Evolutionary conservation across 768 basidiomycete species (phyloP).

Genomic region (Suillus tomentosus): DNA sequence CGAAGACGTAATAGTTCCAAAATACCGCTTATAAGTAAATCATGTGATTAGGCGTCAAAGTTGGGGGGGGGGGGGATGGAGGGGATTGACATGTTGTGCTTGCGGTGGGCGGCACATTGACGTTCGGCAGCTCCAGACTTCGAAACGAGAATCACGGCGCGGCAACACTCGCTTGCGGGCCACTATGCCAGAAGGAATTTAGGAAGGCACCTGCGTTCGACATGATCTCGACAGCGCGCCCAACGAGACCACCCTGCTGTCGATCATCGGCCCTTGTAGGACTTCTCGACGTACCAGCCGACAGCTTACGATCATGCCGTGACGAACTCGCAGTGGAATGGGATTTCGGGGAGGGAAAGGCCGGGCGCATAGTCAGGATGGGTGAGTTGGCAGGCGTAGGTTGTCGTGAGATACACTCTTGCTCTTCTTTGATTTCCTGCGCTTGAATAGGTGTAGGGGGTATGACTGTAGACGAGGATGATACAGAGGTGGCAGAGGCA

Average conservation of each 20-base stretch:
- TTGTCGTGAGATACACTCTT: slow-evolving; percentile 40
- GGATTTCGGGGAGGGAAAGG: slow-evolving; percentile 19
- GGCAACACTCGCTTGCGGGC: slow-evolving; percentile 23
- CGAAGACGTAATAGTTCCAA: slow-evolving; percentile 31
- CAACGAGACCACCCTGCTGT: slow-evolving; percentile 45
- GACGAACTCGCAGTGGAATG: not conserved
- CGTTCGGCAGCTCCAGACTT: not conserved
- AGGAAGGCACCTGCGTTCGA: slow-evolving; percentile 77
- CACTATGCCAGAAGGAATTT: slow-evolving; percentile 56
- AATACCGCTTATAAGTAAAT: slow-evolving; percentile 31
- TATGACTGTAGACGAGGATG: slow-evolving; percentile 16
- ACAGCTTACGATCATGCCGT: slow-evolving; percentile 22
- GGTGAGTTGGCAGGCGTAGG: slow-evolving; percentile 71
- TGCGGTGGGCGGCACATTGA: not conserved
- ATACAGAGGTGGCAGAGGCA: slow-evolving; percentile 9
- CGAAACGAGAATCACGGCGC: slow-evolving; percentile 19
- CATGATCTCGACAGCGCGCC: slow-evolving; percentile 76
- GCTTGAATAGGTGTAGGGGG: slow-evolving; percentile 16
- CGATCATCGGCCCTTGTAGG: slow-evolving; percentile 33
- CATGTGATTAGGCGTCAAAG: not conserved
- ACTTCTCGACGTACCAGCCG: slow-evolving; percentile 25
- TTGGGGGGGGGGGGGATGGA: not conserved
- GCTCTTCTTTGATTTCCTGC: slow-evolving; percentile 32
- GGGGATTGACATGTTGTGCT: not conserved
- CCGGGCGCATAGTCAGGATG: slow-evolving; percentile 34